A percentile compares a stretch with the other conserved stretches of the same genome.
These are phyloP conservation scores for Gyromitra esculenta DNA, from an alignment of 2,329 filamentous ascomycete species.

Conservation along the genomic window DNA sequence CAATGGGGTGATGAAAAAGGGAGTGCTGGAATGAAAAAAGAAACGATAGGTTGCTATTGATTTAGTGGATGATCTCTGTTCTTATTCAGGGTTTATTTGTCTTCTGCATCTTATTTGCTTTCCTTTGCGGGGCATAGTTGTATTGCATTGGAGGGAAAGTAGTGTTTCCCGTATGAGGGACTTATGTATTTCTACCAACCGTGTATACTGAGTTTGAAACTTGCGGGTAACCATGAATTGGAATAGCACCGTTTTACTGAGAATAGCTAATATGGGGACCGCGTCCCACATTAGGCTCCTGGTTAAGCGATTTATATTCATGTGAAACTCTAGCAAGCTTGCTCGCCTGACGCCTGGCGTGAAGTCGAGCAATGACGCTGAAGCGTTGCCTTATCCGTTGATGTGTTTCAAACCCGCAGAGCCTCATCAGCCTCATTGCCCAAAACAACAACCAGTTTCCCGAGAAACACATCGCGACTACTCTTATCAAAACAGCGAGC, in stretches of 20 bases:
- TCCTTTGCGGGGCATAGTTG: conserved; percentile 29
- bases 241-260: background rate
- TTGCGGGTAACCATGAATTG: background rate
- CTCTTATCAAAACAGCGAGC: conserved; percentile 17
- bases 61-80: conserved; percentile 42
- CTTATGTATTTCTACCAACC: conserved; percentile 35
- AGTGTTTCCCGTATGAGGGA: conserved; percentile 1
- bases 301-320: background rate
- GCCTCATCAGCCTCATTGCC: conserved; percentile 27
- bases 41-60: conserved; percentile 25
- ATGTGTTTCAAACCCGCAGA: conserved; percentile 29
- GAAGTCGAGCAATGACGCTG: background rate
- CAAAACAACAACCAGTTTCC: conserved; percentile 12
- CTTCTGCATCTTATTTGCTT: conserved; percentile 17
- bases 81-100: conserved; percentile 17
- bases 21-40: conserved; percentile 31
- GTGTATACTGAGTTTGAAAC: conserved; percentile 2
- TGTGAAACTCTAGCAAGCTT: background rate
- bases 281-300: background rate
- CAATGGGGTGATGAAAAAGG: conserved; percentile 26
- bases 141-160: conserved; percentile 7
- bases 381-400: background rate
- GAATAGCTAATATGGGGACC: background rate
- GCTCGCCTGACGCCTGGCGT: too few species aligned
- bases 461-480: background rate